Base-by-base conservation (phyloP, 1,139 yeast genomes). In the Candida mesenterica region DNA sequence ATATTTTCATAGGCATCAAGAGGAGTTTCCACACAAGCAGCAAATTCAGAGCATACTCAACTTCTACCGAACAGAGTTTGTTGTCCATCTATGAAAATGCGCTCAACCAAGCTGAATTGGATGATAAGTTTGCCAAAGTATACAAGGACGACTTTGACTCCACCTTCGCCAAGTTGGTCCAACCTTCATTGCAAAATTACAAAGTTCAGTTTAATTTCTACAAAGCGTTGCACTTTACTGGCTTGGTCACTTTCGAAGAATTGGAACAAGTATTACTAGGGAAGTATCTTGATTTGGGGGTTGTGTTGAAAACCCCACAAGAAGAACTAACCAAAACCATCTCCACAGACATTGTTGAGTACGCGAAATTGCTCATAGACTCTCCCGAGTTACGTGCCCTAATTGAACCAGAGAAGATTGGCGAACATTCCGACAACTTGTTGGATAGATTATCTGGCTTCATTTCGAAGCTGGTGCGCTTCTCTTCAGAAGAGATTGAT, bases 1-100 rank as follows among this genome's bases (percentile, higher is more conserved):
- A 69, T 42, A 66, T 77, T 15, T 77, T 77, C 45, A 55, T 62
- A 26, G 81, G 81, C 1, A 57, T 75, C 18, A 57, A 73, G 41
- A 57, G 73, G 36, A 49, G 49, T 25, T 72, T 65, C 41, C 76
- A 75, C 23, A 65, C 68, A 13, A 34, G 43, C 29, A 41, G 63
- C 3, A 49, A 53, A 12, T 45, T 45, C 28, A 22, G 35, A 19
- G 15, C 15, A 8, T 22, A 32, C 23, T 14, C 18, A 3, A 19
- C 8, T 9, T 3, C 16, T 7, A 3, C n/a, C 10, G 10, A 15
- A n/a, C 18, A 24, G 18, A 19, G n/a, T 15, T 26, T 32, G 26
- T 23, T 24, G 15, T 23, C 31, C 4, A 12, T 26, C 4, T 28
- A 29, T 15, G 20, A 31, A 15, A 19, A 18, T 10, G n/a, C 20